These are phyloP conservation scores for Ceratocystis diversiconidia DNA, from an alignment of 2,329 filamentous ascomycete species.

Conservation along the genomic window DNA sequence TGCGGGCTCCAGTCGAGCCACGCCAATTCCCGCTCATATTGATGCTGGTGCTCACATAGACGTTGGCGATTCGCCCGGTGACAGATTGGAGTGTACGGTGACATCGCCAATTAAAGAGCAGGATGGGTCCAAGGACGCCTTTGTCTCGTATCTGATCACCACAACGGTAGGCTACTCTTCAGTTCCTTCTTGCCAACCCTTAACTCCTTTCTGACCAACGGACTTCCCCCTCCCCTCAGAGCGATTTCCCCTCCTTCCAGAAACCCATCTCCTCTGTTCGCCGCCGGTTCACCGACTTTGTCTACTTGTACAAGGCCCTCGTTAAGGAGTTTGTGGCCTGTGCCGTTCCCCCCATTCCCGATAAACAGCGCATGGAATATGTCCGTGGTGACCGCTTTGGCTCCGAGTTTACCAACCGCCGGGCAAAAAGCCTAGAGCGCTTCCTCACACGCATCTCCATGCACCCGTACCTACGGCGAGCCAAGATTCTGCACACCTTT, in stretches of 20 bases:
- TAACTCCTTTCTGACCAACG: conserved; percentile 10
- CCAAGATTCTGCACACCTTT: conserved; percentile 71
- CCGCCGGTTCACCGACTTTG: conserved; percentile 92
- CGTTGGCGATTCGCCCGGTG: conserved; percentile 12
- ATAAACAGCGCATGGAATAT: conserved; percentile 99
- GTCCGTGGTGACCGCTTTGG: conserved; percentile 93
- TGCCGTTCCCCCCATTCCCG: conserved; percentile 84
- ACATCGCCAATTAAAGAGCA: conserved; percentile 82
- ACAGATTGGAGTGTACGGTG: conserved; percentile 71
- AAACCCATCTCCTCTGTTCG: conserved; percentile 65
- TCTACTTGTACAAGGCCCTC: conserved; percentile 87
- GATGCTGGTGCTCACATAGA: conserved; percentile 13
- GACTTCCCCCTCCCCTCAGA: conserved; percentile 36
- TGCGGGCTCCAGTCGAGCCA: conserved; percentile 5
- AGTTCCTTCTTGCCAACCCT: not conserved
- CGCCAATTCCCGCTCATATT: conserved; percentile 1
- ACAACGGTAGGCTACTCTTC: conserved; percentile 49
- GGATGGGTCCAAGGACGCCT: conserved; percentile 90
- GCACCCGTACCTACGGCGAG: conserved; percentile 76
- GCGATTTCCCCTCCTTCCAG: conserved; percentile 87
- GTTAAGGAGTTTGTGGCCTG: conserved; percentile 77
- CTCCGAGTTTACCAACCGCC: conserved; percentile 74
- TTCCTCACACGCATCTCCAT: conserved; percentile 77
- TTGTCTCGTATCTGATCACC: conserved; percentile 87
- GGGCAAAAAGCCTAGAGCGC: conserved; percentile 79